Conservation (phyloP, 768 basidiomycete genomes). For the Clitopilus passeckerianus region DNA sequence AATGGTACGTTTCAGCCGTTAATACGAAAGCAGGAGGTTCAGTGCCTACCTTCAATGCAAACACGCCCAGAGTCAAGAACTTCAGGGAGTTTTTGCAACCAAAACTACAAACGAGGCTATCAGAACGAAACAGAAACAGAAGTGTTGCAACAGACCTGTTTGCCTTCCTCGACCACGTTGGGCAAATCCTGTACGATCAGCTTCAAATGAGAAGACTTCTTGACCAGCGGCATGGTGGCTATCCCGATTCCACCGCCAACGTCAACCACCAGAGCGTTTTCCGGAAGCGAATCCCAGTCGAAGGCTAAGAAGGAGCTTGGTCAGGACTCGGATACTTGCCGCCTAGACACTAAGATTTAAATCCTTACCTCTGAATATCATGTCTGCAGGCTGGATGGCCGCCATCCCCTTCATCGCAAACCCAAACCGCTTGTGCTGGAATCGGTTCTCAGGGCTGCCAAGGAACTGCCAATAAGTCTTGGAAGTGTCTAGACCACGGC, state of each 20-base stretch:
- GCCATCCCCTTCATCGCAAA: constrained; percentile 15
- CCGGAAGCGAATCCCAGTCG: constrained; percentile 11
- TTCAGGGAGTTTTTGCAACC: neutral
- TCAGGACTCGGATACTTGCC: neutral
- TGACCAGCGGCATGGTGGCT: constrained; percentile 19
- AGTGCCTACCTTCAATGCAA: constrained; percentile 4
- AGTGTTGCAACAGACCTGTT: constrained; percentile 1
- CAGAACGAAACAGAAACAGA: no score
- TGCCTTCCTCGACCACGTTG: constrained; percentile 16
- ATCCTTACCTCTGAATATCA: neutral
- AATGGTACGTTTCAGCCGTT: neutral
- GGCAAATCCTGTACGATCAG: constrained; percentile 29
- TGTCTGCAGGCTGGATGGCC: constrained; percentile 10
- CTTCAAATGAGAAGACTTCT: constrained; percentile 22
- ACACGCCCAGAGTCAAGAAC: neutral
- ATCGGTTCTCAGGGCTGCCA: constrained; percentile 20
- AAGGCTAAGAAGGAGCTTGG: constrained; percentile 10
- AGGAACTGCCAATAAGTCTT: constrained; percentile 13
- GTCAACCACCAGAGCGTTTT: constrained; percentile 19
- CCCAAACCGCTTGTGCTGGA: constrained; percentile 15
- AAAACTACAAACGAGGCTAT: neutral
- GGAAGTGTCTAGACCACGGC: constrained; percentile 13
- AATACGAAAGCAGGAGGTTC: neutral
- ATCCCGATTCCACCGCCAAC: constrained; percentile 31
- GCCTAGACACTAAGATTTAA: neutral